Base-by-base conservation (phyloP, 768 basidiomycete species). In the Termitomyces sp. region DNA sequence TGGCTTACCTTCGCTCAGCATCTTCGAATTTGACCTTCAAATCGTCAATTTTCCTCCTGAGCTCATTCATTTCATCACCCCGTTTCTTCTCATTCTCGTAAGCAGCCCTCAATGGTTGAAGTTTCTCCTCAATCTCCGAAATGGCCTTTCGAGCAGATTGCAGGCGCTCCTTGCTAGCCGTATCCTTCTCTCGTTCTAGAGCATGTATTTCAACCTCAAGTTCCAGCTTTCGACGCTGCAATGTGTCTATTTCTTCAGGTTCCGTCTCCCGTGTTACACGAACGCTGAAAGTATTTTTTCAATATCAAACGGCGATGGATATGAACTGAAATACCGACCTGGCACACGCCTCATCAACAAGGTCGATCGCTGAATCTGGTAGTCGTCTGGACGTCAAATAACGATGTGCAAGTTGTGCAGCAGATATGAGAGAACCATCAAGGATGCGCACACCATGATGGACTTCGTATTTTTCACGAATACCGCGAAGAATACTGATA, bases 191-290 rank as follows among this genome's bases (percentile, higher is more conserved):
- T 50, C 94, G 84, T 69, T 95, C 91, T 54, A 98, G 76, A 10
- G 96, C 96, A 69, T 97, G 95, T 23, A 97, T 90, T 69, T 97
- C 96, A 20, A 98, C 87, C 68, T 98, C 91, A 32, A 98, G 81
- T 68, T 96, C 92, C 35, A 98, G 82, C 71, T 91, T 94, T 54
- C 81, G 82, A 20, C 95, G 86, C 68, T 96, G 92, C 18, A 98
- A 80, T 63, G 88, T 87, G 74, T 98, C 96, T 66, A 98, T 91
- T 3, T 82, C 89, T 74, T 98, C 96, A 0, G 96, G 96, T 60
- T 91, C 85, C 0, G 95, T 98, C 76, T 99, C 96, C 46, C 93
- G 87, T 30, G 92, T 92, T 28, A 98, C 93, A 59, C 95, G 90
- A 32, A 89, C 88, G 66, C 88, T 91, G 56, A n/a, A 63, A 40